Evolutionary conservation across 148 eudicot genomes (phyloP).

Genomic region (Rhododendron henanense): DNA sequence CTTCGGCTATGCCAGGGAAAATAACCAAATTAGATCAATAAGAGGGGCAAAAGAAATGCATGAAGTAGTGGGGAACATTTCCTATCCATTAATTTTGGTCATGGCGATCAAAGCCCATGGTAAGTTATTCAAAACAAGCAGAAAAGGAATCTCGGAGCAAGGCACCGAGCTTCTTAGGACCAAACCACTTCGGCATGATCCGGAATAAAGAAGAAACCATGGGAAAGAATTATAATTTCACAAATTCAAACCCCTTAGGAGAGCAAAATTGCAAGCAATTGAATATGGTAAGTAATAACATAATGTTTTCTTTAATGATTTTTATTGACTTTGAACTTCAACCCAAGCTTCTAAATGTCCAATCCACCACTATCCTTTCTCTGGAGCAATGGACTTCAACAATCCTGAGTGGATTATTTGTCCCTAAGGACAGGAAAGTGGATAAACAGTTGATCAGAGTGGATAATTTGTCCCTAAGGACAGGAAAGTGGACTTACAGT

Average conservation of each 20-base stretch:
- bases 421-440: background rate
- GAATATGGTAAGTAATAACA: background rate
- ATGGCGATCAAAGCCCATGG: background rate
- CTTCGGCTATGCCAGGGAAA: conserved; percentile 58
- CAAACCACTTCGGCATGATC: background rate
- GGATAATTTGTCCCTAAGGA: background rate
- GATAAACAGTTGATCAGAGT: background rate
- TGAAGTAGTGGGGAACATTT: background rate
- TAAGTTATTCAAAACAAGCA: background rate
- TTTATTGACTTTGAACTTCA: background rate
- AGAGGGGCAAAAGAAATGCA: conserved; percentile 1
- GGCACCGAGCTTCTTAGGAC: background rate
- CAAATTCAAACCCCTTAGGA: background rate
- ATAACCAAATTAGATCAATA: background rate
- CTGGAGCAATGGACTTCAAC: background rate
- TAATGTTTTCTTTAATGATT: background rate
- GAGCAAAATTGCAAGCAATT: background rate
- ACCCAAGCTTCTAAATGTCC: background rate
- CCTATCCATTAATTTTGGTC: background rate
- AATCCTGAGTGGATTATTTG: background rate
- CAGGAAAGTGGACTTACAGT: conserved; percentile 52
- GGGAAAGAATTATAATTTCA: background rate
- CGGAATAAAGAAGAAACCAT: background rate
- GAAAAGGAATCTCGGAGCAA: background rate
- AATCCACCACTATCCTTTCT: background rate